These are phyloP conservation scores for Vitis hybrid DNA, from an alignment of 177 flowering plant genomes.

Conservation along the genomic window DNA sequence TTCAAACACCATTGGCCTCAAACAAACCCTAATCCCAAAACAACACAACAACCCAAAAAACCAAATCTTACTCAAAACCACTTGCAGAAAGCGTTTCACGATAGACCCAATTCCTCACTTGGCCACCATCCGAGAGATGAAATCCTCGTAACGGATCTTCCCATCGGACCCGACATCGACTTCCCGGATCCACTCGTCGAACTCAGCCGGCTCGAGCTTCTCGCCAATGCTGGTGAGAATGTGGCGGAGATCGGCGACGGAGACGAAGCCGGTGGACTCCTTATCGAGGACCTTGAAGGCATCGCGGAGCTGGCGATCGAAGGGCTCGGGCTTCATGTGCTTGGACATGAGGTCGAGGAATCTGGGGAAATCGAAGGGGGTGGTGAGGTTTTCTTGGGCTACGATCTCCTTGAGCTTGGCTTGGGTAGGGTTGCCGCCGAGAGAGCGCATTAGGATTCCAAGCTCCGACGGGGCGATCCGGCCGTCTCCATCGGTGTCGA, in stretches of 20 bases:
- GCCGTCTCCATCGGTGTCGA: conserved; percentile 93
- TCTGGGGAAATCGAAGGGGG: conserved; percentile 81
- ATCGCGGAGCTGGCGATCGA: conserved; percentile 88
- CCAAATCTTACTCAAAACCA: conserved; percentile 4
- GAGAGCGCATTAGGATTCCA: conserved; percentile 91
- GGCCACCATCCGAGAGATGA: conserved; percentile 85
- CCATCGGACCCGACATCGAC: conserved; percentile 88
- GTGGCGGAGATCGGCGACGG: conserved; percentile 82
- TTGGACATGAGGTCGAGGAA: conserved; percentile 81
- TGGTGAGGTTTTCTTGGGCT: conserved; percentile 64
- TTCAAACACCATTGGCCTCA: neutral
- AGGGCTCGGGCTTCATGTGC: conserved; percentile 84
- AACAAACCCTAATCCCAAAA: conserved; percentile 4
- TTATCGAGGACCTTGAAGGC: conserved; percentile 95
- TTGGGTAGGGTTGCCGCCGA: conserved; percentile 95
- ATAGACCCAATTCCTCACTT: conserved; percentile 31
- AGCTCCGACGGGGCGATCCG: conserved; percentile 87
- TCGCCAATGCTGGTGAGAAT: conserved; percentile 88
- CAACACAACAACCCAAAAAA: neutral
- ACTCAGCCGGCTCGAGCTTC: conserved; percentile 90
- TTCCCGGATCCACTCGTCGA: conserved; percentile 98
- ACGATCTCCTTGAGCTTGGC: conserved; percentile 82
- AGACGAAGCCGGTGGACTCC: conserved; percentile 76
- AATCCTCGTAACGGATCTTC: conserved; percentile 85
- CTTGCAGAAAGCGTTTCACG: neutral